Percentiles rank a stretch among this genome's conserved stretches.
phyloP scores from a whole-genome alignment of 2,329 filamentous ascomycete genomes.

The Aspergillus sp. region DNA sequence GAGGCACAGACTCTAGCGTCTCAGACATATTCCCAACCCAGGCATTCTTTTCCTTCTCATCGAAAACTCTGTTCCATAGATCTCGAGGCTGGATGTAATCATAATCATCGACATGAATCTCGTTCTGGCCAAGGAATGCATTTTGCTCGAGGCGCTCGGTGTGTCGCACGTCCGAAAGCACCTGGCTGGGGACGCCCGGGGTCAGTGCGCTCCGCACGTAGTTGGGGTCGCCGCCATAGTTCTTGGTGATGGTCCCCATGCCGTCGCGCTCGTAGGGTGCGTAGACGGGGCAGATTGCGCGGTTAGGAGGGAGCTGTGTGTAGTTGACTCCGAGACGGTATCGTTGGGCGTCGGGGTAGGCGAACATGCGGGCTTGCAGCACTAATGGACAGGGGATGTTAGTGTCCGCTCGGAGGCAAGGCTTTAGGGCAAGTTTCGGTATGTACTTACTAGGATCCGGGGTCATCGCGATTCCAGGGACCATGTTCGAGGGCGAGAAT shows the following conservation, averaged over 20 bases:
- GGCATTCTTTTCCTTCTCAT: slow-evolving; percentile 21
- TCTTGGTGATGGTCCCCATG: slow-evolving; percentile 42
- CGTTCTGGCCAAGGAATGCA: slow-evolving; percentile 23
- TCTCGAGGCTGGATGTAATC: slow-evolving; percentile 32
- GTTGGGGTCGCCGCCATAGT: slow-evolving; percentile 61
- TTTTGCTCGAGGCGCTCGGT: slow-evolving; percentile 21
- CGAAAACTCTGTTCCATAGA: slow-evolving; percentile 30
- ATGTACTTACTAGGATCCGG: neutral
- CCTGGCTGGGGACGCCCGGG: slow-evolving; percentile 17
- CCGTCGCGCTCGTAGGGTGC: slow-evolving; percentile 54
- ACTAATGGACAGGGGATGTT: slow-evolving; percentile 36
- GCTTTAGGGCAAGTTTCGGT: neutral
- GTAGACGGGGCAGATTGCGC: slow-evolving; percentile 37
- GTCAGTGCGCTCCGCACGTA: slow-evolving; percentile 43
- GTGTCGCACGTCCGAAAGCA: slow-evolving; percentile 22
- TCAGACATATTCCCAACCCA: slow-evolving; percentile 25
- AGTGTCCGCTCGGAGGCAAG: neutral
- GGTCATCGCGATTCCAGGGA: slow-evolving; percentile 63
- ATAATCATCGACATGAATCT: slow-evolving; percentile 26
- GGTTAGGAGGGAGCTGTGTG: slow-evolving; percentile 42
- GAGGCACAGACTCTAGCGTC: slow-evolving; percentile 24
- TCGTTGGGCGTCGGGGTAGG: slow-evolving; percentile 56
- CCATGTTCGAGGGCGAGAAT: slow-evolving; percentile 66
- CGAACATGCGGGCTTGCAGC: slow-evolving; percentile 61
- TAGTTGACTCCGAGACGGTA: slow-evolving; percentile 45